Base-by-base conservation (phyloP, 495 filamentous ascomycete species). In the Talaromyces borbonicus region DNA sequence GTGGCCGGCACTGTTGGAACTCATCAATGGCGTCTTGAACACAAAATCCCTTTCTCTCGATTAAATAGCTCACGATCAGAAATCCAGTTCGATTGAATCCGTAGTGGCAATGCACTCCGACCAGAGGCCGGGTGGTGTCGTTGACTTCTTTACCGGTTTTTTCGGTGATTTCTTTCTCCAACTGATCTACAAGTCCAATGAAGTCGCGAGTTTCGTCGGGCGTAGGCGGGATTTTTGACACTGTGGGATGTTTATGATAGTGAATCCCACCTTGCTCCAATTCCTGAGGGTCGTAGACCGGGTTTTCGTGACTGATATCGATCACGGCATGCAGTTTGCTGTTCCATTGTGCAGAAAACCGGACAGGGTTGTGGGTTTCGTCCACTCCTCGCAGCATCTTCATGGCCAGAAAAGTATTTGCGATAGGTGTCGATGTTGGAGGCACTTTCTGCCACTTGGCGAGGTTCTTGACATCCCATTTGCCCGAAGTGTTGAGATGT, bases 401-500 rank as follows among this genome's bases (percentile, higher is more conserved):
- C 67, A 95, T 80, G 3, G 85, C 87, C 2, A 82, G 77, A 59
- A 95, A 94, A 12, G 84, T 69, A 23, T 80, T 77, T 9, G 62
- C 69, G 37, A 97, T 90, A 5, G 81, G 79, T 18, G 74, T 71
- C 1, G 87, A 92, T 16, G 95, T 85, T 1, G 89, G 82, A 7
- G 65, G 60, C 0, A 93, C 83, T 23, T 77, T 75, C 52, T 84
- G 72, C 90, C 90, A 97, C 54, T 96, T 96, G 46, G 73, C 80
- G 9, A 95, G 77, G 60, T 97, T 97, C 69, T 97, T 96, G 48
- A 97, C 86, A 58, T 95, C 90, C 90, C 90, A 96, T 66, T 97
- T 97, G 9, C 90, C 89, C 46, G 85, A 85, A 2, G 81, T 85
- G 29, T 81, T 83, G 19, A 97, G 75, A 58, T 87, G 78, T 54